Percentiles rank a stretch among this genome's conserved stretches.
These are phyloP conservation scores for Cryptococcus sp. DNA, from an alignment of 1,284 basidiomycete genomes.

Conservation along the genomic window DNA sequence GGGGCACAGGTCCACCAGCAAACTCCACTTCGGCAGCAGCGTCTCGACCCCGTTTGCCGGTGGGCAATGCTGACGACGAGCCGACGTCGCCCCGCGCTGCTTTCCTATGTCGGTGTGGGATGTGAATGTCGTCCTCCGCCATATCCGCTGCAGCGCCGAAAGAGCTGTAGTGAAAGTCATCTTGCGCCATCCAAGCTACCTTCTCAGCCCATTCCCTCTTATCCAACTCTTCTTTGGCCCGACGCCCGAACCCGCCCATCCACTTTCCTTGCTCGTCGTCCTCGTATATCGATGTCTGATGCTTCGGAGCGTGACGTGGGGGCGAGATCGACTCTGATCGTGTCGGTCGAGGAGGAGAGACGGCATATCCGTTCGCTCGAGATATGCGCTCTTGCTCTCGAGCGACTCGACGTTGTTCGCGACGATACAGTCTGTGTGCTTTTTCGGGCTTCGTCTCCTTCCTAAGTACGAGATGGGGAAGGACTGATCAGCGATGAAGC, in stretches of 20 bases:
- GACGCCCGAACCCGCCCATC: slow-evolving; percentile 20
- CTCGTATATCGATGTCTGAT: not conserved
- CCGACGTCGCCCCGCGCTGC: not conserved
- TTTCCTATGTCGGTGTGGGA: slow-evolving; percentile 17
- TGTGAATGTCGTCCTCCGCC: slow-evolving; percentile 10
- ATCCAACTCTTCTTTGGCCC: slow-evolving; percentile 19
- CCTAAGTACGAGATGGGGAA: slow-evolving; percentile 15
- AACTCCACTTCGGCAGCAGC: slow-evolving; percentile 20
- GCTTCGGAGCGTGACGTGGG: slow-evolving; percentile 19
- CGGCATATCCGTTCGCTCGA: slow-evolving; percentile 37
- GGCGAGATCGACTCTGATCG: slow-evolving; percentile 31
- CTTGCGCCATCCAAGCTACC: slow-evolving; percentile 25
- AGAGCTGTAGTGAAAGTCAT: slow-evolving; percentile 11
- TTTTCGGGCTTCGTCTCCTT: slow-evolving; percentile 39
- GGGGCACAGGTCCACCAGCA: slow-evolving; percentile 18
- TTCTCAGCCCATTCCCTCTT: slow-evolving; percentile 27
- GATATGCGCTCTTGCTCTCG: slow-evolving; percentile 28
- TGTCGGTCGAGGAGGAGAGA: slow-evolving; percentile 24
- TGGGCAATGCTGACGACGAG: not conserved
- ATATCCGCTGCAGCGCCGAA: slow-evolving; percentile 13
- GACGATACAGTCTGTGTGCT: slow-evolving; percentile 31
- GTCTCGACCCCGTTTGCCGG: slow-evolving; percentile 5
- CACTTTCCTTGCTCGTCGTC: slow-evolving; percentile 12
- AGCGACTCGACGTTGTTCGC: slow-evolving; percentile 28
- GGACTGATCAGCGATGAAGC: not conserved